phyloP scores from a whole-genome alignment of 2,329 filamentous ascomycete species.

The Aspergillus sp. region DNA sequence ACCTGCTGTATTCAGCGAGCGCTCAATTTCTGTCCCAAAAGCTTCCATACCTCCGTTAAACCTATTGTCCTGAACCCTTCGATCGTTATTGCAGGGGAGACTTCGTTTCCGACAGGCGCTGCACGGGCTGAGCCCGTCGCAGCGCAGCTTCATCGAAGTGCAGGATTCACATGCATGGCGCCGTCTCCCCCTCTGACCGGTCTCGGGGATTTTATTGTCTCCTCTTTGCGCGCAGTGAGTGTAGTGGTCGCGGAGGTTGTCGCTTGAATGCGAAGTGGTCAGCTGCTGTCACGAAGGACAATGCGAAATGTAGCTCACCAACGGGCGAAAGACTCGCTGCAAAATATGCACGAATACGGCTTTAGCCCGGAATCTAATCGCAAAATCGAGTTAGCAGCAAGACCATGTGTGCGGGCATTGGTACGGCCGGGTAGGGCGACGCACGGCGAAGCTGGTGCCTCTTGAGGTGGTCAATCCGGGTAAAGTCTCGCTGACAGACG shows the following conservation, averaged over 20 bases:
- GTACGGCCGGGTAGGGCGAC: too few species aligned
- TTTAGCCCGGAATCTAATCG: constrained; percentile 38
- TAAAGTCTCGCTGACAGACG: constrained; percentile 37
- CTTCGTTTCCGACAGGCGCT: constrained; percentile 36
- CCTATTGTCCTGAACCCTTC: constrained; percentile 11
- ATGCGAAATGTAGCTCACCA: constrained; percentile 29
- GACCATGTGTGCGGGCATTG: too few species aligned
- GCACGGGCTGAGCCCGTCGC: constrained; percentile 37
- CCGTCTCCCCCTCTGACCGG: constrained; percentile 36
- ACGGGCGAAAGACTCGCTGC: constrained; percentile 36
- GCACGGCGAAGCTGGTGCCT: constrained; percentile 39
- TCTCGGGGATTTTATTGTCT: constrained; percentile 36
- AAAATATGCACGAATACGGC: constrained; percentile 40
- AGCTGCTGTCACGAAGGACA: not conserved
- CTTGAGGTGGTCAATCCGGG: constrained; percentile 41
- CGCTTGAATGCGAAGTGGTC: constrained; percentile 25
- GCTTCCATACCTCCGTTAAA: constrained; percentile 12
- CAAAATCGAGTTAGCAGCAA: constrained; percentile 8
- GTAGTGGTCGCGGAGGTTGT: constrained; percentile 40
- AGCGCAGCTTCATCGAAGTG: constrained; percentile 40
- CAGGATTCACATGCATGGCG: constrained; percentile 43
- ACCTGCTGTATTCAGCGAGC: constrained; percentile 4
- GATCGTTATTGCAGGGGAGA: constrained; percentile 30
- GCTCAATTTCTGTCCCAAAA: not conserved
- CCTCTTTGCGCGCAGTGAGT: constrained; percentile 33